Base-by-base conservation (phyloP, 805 yeast genomes). In the Candida parachauliodes region DNA sequence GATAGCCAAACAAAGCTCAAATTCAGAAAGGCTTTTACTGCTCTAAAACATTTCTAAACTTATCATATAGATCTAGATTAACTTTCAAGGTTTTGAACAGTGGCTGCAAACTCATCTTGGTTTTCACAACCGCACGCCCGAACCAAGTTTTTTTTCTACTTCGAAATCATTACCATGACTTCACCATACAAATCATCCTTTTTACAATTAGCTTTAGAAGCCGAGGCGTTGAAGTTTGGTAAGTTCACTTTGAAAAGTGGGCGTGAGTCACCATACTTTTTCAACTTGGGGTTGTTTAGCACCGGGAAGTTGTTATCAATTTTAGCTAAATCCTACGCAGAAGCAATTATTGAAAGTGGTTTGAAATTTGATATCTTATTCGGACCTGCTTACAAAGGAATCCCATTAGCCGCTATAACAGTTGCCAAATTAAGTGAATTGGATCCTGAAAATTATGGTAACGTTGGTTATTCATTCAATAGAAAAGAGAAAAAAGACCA, bases 341-440 rank as follows among this genome's bases (percentile, higher is more conserved):
- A 77, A 41, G 84, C 96, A 20, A 91, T 91, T 48, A 80, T 89
- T 49, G 79, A 76, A 33, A 76, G 91, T 0, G 91, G 83, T 5
- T 55, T 91, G 35, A 82, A 88, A 57, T 89, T 91, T 51, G 98
- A 91, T 54, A 80, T 93, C 29, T 68, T 91, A 39, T 91, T 91
- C 55, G 98, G 98, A 6, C 98, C 98, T 8, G 98, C 98, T 20
- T 91, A 91, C 66, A 93, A 93, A 67, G 98, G 98, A 14, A 91
- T 91, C 51, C 95, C 98, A 16, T 73, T 91, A 40, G 95, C 95
- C 37, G 95, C 98, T 4, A 76, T 91, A 44, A 88, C 96, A 11
- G 88, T 85, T 42, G 91, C 93, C 41, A 91, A 93, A 62, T 72
- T 93, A 43, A 93, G 91, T 25, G 98, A 93, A 65, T 70, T 88